Evolutionary conservation across 2,329 filamentous ascomycete species (phyloP).

Genomic region (Aspergillus neoniger): DNA sequence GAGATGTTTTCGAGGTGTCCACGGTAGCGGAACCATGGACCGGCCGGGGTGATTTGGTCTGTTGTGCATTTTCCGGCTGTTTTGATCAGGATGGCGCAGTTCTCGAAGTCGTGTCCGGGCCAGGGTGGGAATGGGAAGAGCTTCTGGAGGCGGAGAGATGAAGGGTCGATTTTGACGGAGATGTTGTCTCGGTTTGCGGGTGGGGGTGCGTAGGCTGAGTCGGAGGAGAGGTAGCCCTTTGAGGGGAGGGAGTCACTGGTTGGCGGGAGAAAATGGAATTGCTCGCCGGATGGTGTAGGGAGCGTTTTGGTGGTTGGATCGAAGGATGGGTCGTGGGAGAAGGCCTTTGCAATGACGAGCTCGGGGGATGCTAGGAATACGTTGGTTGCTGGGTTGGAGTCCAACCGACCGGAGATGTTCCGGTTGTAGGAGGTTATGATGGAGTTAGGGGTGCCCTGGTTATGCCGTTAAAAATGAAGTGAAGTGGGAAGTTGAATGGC

Average conservation of each 20-base stretch:
- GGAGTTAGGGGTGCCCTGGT: not conserved
- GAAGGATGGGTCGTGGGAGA: not conserved
- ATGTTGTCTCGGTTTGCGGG: not conserved
- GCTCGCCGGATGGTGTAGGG: not conserved
- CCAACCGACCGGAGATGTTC: not conserved
- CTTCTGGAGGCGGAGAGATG: not conserved
- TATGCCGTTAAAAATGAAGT: not conserved
- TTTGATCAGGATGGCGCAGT: not conserved
- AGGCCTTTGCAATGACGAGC: not conserved
- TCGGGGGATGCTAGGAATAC: not conserved
- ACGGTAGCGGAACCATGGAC: slow-evolving; percentile 1
- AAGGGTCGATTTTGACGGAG: not conserved
- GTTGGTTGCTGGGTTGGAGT: not conserved
- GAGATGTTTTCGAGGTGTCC: slow-evolving; percentile 5
- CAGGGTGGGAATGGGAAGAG: not conserved
- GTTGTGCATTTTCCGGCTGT: slow-evolving; percentile 2
- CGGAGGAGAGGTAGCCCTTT: not conserved
- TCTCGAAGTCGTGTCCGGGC: not conserved
- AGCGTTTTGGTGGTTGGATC: not conserved
- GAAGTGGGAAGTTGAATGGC: not conserved
- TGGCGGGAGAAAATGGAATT: not conserved
- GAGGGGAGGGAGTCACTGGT: not conserved
- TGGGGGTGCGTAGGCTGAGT: not conserved
- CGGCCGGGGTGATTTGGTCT: not conserved
- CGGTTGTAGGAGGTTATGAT: not conserved